These are phyloP conservation scores for Barnettozyma sp. DNA, from an alignment of 805 yeast species.

Conservation along the genomic window DNA sequence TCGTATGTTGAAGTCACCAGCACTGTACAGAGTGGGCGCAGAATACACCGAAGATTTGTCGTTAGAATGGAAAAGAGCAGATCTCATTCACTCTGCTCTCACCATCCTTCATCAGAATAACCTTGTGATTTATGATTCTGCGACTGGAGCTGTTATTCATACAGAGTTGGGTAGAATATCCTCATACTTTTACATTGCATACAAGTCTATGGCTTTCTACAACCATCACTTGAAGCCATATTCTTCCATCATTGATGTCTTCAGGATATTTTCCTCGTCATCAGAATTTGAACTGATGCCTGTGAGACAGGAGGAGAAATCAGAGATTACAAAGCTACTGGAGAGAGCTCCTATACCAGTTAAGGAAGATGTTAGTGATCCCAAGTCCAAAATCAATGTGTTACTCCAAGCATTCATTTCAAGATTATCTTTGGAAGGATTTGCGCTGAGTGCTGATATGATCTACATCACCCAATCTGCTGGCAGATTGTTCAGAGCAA, in stretches of 20 bases:
- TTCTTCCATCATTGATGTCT: conserved; percentile 62
- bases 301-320: conserved; percentile 77
- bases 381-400: conserved; percentile 71
- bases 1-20: conserved; percentile 70
- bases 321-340: conserved; percentile 60
- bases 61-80: conserved; percentile 49
- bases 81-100: conserved; percentile 74
- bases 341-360: conserved; percentile 84
- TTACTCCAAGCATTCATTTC: conserved; percentile 86
- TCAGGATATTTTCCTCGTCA: conserved; percentile 70
- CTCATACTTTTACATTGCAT: conserved; percentile 76
- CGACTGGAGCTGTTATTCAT: conserved; percentile 40
- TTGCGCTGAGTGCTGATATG: conserved; percentile 91
- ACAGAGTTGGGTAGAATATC: conserved; percentile 80
- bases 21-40: conserved; percentile 65
- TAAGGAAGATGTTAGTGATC: conserved; percentile 61
- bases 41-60: conserved; percentile 47
- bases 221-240: conserved; percentile 56
- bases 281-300: conserved; percentile 83
- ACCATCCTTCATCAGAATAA: conserved; percentile 45
- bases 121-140: conserved; percentile 52
- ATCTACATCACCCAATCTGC: conserved; percentile 89
- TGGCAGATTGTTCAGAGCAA: conserved; percentile 78
- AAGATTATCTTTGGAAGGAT: conserved; percentile 67
- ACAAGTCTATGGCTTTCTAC: conserved; percentile 65